Evolutionary conservation across 495 filamentous ascomycete genomes (phyloP).

Genomic region (Talaromyces ruber): DNA sequence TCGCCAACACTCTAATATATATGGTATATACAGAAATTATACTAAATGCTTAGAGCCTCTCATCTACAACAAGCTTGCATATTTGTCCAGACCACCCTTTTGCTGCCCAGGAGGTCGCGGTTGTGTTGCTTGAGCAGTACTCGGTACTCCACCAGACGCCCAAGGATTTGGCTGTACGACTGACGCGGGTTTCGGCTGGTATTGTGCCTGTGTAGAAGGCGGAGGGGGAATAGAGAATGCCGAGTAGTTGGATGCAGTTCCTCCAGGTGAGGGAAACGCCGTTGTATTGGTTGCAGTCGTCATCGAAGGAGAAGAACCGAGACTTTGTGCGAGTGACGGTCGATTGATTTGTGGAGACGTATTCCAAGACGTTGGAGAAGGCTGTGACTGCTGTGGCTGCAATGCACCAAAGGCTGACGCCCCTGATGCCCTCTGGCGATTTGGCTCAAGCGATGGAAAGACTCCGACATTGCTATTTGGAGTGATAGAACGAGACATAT

Average conservation of each 20-base stretch:
- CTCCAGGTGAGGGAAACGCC: constrained; percentile 7
- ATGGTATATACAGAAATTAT: background rate
- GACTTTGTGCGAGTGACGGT: background rate
- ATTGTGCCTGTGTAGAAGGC: constrained; percentile 16
- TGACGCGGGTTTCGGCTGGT: constrained; percentile 6
- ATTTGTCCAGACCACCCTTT: constrained; percentile 63
- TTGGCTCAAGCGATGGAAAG: constrained; percentile 42
- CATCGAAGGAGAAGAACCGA: background rate
- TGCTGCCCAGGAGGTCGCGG: constrained; percentile 24
- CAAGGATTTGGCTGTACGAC: constrained; percentile 3
- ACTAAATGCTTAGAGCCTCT: background rate
- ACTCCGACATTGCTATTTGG: constrained; percentile 42
- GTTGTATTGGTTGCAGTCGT: constrained; percentile 9
- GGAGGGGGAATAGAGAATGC: constrained; percentile 41
- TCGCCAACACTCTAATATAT: background rate
- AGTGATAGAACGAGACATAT: constrained; percentile 37
- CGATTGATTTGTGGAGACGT: background rate
- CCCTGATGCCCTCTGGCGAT: constrained; percentile 21
- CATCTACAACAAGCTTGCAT: constrained; percentile 63
- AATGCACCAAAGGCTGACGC: constrained; percentile 22
- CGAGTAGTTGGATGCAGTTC: constrained; percentile 26
- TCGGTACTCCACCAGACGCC: constrained; percentile 44
- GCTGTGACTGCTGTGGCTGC: constrained; percentile 17
- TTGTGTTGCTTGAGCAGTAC: constrained; percentile 21
- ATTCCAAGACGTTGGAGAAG: constrained; percentile 2